Evolutionary conservation across 441 rosid genomes (phyloP).

Genomic region (Macaranga tanarius): DNA sequence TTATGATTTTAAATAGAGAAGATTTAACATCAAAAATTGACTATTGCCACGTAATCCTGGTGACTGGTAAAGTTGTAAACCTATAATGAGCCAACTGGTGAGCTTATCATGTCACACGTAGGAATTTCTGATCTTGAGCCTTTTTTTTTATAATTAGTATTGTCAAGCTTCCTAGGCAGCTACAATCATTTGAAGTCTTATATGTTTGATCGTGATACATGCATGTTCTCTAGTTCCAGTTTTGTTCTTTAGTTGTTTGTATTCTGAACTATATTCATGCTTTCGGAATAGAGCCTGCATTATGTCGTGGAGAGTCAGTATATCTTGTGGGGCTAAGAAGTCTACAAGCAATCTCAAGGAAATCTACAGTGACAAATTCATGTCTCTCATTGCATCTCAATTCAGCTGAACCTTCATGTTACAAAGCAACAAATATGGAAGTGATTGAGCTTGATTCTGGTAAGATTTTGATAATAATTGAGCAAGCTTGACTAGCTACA

Average conservation of each 20-base stretch:
- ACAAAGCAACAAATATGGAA: slow-evolving; percentile 95
- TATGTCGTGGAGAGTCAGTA: slow-evolving; percentile 88
- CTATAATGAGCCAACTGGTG: not conserved
- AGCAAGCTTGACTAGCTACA: slow-evolving; percentile 11
- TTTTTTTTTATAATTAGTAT: not conserved
- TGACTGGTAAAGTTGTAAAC: not conserved
- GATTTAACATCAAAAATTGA: not conserved
- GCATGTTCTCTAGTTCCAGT: not conserved
- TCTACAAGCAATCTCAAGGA: slow-evolving; percentile 90
- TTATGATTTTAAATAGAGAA: not conserved
- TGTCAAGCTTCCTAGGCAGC: not conserved
- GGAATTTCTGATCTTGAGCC: not conserved
- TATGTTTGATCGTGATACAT: not conserved
- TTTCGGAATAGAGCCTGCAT: slow-evolving; percentile 67
- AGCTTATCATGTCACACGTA: not conserved
- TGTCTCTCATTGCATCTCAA: slow-evolving; percentile 77
- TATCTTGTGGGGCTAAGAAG: slow-evolving; percentile 87
- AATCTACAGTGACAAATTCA: slow-evolving; percentile 86
- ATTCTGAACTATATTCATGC: slow-evolving; percentile 3
- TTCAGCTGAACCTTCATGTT: slow-evolving; percentile 84
- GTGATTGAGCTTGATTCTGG: slow-evolving; percentile 97
- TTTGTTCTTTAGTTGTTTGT: slow-evolving; percentile 3
- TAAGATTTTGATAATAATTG: slow-evolving; percentile 27
- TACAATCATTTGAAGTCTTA: not conserved
- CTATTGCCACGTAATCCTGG: not conserved